These are phyloP conservation scores for Diaporthe humulicola DNA, from an alignment of 2,329 filamentous ascomycete genomes.

Conservation along the genomic window DNA sequence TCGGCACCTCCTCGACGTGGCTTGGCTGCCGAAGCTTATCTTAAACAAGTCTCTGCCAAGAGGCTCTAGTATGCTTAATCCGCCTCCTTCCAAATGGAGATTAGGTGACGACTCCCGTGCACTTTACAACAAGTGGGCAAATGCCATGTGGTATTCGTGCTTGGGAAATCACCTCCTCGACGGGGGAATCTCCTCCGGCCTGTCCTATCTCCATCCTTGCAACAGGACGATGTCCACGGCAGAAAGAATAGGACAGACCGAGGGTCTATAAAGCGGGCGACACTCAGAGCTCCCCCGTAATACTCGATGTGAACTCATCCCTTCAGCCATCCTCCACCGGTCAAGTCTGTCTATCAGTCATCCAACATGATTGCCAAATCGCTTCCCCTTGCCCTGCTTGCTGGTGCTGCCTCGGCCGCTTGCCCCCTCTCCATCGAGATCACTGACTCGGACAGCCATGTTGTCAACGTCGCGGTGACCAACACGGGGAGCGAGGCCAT, in stretches of 20 bases:
- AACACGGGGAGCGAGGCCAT: slow-evolving; percentile 39
- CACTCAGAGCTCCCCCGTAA: too few relatives aligned
- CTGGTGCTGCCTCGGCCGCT: slow-evolving; percentile 37
- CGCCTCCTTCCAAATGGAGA: slow-evolving; percentile 14
- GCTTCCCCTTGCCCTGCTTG: slow-evolving; percentile 36
- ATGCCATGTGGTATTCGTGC: neutral
- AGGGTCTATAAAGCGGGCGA: neutral
- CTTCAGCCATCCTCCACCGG: neutral
- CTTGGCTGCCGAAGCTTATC: slow-evolving; percentile 28
- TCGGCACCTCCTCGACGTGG: slow-evolving; percentile 13
- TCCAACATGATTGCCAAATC: slow-evolving; percentile 34
- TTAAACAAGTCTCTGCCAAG: slow-evolving; percentile 19
- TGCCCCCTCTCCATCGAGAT: slow-evolving; percentile 40
- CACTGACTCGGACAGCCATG: slow-evolving; percentile 30
- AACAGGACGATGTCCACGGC: neutral
- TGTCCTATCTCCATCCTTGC: slow-evolving; percentile 8
- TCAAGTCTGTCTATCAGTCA: neutral
- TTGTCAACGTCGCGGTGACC: slow-evolving; percentile 37
- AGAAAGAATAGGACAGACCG: neutral
- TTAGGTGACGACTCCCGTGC: neutral
- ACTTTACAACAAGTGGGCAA: neutral
- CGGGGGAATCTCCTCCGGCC: slow-evolving; percentile 1
- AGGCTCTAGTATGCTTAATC: neutral
- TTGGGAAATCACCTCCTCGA: neutral
- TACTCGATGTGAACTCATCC: too few relatives aligned